These are phyloP conservation scores for Aspergillus kassunensis DNA, from an alignment of 495 filamentous ascomycete species.

Conservation along the genomic window DNA sequence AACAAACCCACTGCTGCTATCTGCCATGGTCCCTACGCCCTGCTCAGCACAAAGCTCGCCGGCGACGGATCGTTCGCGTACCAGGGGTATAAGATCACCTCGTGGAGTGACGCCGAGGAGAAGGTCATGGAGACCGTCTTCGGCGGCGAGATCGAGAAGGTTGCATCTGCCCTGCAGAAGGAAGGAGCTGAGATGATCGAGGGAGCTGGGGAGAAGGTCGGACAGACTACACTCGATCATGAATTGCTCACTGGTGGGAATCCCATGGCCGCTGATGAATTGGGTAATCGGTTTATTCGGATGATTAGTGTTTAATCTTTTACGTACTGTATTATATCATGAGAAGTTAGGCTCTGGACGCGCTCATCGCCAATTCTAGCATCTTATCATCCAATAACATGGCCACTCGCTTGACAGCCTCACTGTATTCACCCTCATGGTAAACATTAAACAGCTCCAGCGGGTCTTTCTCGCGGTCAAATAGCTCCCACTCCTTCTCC, in stretches of 20 bases:
- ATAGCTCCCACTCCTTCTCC: conserved; percentile 42
- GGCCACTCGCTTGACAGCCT: background rate
- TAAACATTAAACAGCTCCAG: conserved; percentile 44
- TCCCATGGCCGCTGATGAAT: conserved; percentile 26
- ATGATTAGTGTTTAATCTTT: conserved; percentile 29
- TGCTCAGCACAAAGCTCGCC: conserved; percentile 31
- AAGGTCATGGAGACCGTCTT: conserved; percentile 28
- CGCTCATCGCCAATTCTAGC: background rate
- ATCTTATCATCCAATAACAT: background rate
- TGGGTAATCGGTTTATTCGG: conserved; percentile 29
- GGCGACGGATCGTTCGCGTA: conserved; percentile 34
- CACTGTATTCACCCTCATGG: conserved; percentile 24
- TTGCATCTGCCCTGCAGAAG: conserved; percentile 22
- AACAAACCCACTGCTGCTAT: conserved; percentile 36
- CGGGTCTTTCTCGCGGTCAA: conserved; percentile 41
- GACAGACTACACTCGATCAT: conserved; percentile 23
- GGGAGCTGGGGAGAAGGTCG: conserved; percentile 23
- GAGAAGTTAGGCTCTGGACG: too few species aligned
- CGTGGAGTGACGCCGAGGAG: conserved; percentile 32
- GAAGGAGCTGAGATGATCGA: conserved; percentile 29
- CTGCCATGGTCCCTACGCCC: conserved; percentile 41
- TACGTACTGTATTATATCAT: too few species aligned
- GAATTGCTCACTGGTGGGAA: conserved; percentile 30
- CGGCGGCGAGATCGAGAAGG: conserved; percentile 30
- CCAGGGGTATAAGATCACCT: conserved; percentile 29